phyloP scores from a whole-genome alignment of 768 basidiomycete species.

The Mycena rosella region DNA sequence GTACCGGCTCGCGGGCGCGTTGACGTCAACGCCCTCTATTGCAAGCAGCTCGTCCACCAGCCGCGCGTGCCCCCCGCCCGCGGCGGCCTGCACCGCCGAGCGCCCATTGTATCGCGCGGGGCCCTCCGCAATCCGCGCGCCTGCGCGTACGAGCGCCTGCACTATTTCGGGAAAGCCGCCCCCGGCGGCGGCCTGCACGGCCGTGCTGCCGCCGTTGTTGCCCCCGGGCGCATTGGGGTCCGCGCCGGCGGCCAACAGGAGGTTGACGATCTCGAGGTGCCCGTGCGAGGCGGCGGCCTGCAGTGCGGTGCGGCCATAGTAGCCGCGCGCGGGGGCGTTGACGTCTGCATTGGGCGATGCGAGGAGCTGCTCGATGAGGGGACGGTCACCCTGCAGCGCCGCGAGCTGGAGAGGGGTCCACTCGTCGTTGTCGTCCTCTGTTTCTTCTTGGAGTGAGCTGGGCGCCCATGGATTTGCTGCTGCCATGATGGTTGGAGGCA shows the following conservation, averaged over 20 bases:
- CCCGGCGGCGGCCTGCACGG: conserved; percentile 25
- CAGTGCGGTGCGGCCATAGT: conserved; percentile 33
- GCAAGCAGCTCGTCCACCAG: conserved; percentile 20
- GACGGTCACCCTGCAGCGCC: conserved; percentile 25
- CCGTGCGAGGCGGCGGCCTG: conserved; percentile 27
- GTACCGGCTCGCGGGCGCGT: conserved; percentile 24
- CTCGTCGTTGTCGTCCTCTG: conserved; percentile 30
- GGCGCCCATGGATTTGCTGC: conserved; percentile 23
- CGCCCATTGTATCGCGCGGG: conserved; percentile 27
- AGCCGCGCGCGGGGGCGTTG: conserved; percentile 32
- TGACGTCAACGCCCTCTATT: conserved; percentile 27
- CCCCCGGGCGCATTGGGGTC: conserved; percentile 29
- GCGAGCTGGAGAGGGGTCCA: conserved; percentile 36
- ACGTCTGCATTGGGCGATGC: conserved; percentile 14
- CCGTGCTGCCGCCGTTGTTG: conserved; percentile 31
- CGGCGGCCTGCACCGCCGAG: conserved; percentile 29
- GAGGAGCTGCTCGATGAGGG: conserved; percentile 22
- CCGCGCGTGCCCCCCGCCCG: conserved; percentile 18
- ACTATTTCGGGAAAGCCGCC: conserved; percentile 15
- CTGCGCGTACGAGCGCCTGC: conserved; percentile 12
- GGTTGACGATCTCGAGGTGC: conserved; percentile 24
- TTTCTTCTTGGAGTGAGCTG: conserved; percentile 19
- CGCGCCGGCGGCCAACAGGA: conserved; percentile 23
- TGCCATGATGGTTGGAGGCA: conserved; percentile 4
- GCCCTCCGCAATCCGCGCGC: conserved; percentile 16